Evolutionary conservation across 768 basidiomycete species (phyloP), one percentile per base, ranked within the genome.

Genomic region (Termitomyces sp.): DNA sequence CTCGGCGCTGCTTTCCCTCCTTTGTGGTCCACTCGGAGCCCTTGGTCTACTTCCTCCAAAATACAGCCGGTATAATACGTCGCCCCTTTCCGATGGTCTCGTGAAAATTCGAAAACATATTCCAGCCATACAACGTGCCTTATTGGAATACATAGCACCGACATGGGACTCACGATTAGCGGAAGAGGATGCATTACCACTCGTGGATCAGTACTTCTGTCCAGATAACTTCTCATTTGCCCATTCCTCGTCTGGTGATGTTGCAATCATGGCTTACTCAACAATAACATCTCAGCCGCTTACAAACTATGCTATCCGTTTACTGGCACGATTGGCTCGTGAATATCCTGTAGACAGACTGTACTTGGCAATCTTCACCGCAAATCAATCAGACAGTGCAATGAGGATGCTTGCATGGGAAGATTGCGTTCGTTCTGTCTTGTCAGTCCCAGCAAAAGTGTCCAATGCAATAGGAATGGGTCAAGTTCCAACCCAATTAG

Each of bases 261-360:
- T 86, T 18, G 82, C 83, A 13, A 54, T 84, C 5, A 70, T 75
- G 46, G 83, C 89, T 3, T 92, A 91, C 68, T 80, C 82, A 22
- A 84, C 83, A 0, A 75, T 94, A 45, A 71, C 86, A 56, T 75
- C 82, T 16, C 64, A 76, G 32, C 71, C 79, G 30, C 65, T 87
- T 36, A 72, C 74, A 35, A 68, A 72, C 9, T 81, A 82, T 61
- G 77, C 82, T 0, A 67, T 90, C 35, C 66, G 70, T 51, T 58
- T 88, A 1, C 72, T 94, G 24, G 74, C 74, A 20, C 76, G 71
- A n/a, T 74, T 95, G 18, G 67, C 77, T 9, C 73, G 66, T 48
- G 74, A 81, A 32, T 94, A 92, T 68, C 83, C 90, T 4, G 70
- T 94, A 40, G 86, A 90, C 61, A 76, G 85, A 47, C 69, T 94